These are phyloP conservation scores for Volutella citrinella DNA, from an alignment of 2,329 filamentous ascomycete species.

Conservation along the genomic window DNA sequence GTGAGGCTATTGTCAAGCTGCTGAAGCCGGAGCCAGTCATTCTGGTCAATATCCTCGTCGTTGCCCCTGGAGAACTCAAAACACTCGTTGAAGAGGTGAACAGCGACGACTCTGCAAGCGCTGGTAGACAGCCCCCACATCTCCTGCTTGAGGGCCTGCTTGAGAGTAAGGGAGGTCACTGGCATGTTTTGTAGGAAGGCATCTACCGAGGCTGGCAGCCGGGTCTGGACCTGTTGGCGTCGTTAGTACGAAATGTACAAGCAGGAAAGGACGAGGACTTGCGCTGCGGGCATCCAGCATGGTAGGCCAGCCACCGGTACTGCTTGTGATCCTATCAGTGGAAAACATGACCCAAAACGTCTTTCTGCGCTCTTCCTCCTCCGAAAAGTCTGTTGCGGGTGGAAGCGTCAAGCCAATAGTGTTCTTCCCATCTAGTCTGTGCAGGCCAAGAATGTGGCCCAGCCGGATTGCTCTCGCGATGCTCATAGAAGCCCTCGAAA, in stretches of 20 bases:
- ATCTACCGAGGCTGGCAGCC: conserved; percentile 8
- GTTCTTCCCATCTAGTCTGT: conserved; percentile 41
- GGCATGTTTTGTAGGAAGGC: conserved; percentile 7
- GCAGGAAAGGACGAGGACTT: rapidly evolving
- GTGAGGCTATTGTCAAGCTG: conserved; percentile 8
- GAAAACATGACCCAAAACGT: conserved; percentile 80
- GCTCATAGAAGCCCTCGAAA: conserved; percentile 79
- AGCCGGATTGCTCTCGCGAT: conserved; percentile 67
- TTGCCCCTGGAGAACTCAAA: conserved; percentile 15
- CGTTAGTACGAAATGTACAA: rapidly evolving
- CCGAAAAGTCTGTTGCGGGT: conserved; percentile 72
- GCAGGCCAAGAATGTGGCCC: conserved; percentile 76
- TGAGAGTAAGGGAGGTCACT: conserved; percentile 29
- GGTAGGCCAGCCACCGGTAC: conserved; percentile 87
- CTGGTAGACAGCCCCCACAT: conserved; percentile 17
- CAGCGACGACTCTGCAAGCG: conserved; percentile 16
- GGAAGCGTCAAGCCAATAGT: conserved; percentile 28
- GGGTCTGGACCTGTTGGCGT: conserved; percentile 3
- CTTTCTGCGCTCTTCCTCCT: conserved; percentile 67
- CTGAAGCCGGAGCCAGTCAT: conserved; percentile 12
- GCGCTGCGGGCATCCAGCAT: conserved; percentile 55
- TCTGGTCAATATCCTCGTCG: conserved; percentile 10
- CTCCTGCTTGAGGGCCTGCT: conserved; percentile 14
- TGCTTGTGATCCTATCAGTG: conserved; percentile 74
- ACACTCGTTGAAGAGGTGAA: conserved; percentile 18